Percentiles rank a stretch among this genome's conserved stretches.
Evolutionary conservation across 1,284 basidiomycete species (phyloP).

Genomic region (Caloboletus firmus): DNA sequence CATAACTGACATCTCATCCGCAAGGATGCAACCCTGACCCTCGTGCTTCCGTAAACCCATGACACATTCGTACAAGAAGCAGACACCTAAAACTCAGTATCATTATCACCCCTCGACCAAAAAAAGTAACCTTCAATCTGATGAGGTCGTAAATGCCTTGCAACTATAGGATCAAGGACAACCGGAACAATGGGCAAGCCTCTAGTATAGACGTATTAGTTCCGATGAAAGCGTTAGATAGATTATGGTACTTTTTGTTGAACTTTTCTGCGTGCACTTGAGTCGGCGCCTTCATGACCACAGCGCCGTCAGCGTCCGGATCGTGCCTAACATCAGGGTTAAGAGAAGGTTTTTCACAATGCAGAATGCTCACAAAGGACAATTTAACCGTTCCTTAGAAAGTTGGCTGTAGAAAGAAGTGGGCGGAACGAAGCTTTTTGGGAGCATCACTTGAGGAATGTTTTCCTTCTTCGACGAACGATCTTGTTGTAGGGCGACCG

Average conservation of each 20-base stretch:
- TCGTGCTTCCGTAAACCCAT: conserved; percentile 92
- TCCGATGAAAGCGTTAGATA: conserved; percentile 1
- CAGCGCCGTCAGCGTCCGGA: conserved; percentile 70
- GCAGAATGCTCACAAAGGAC: conserved; percentile 51
- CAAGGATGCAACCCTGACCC: conserved; percentile 91
- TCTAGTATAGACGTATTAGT: conserved; percentile 37
- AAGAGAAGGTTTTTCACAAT: conserved; percentile 4
- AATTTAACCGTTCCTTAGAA: conserved; percentile 46
- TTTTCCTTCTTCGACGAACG: conserved; percentile 30
- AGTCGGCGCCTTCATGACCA: conserved; percentile 85
- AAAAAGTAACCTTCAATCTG: conserved; percentile 75
- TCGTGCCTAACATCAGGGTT: conserved; percentile 54
- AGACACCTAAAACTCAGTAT: conserved; percentile 51
- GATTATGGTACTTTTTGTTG: conserved; percentile 65
- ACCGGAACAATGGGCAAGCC: conserved; percentile 73
- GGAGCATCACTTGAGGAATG: conserved; percentile 7
- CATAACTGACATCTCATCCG: conserved; percentile 82
- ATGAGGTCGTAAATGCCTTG: conserved; percentile 80
- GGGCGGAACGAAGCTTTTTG: conserved; percentile 53
- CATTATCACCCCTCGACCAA: neutral
- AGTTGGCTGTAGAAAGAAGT: conserved; percentile 57
- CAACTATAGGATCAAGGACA: conserved; percentile 90
- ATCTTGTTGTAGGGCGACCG: conserved; percentile 3
- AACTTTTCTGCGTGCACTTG: conserved; percentile 64
- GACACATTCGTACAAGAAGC: conserved; percentile 94